Base-by-base conservation (phyloP, 257 asterid species). In the Fraxinus excelsior region DNA sequence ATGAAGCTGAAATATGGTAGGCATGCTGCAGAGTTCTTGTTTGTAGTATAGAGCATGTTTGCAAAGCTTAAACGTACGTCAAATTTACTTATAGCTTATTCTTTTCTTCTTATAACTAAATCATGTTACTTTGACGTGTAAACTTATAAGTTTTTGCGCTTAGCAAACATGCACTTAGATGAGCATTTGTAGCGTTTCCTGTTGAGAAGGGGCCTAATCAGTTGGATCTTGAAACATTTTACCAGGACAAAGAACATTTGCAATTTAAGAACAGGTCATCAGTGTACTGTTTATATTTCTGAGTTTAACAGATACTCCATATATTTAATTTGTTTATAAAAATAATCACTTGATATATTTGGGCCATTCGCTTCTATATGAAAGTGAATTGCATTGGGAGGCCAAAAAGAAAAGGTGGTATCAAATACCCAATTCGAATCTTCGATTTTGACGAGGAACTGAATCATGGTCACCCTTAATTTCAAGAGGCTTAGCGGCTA, bases 151-250 rank as follows among this genome's bases (percentile, higher is more conserved):
- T 8, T 23, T 60, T 60, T 60, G 4, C 9, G 13, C 31, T 60
- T 23, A 25, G 67, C 32, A 60, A 60, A 60, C 67, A 23, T 60
- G 67, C 5, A 21, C 32, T 76, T 44, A 67, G 88, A 82, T 88
- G 83, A 88, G 90, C 73, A 37, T 85, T 85, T 87, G 42, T 60
- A 72, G 91, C 82, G 13, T 75, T 67, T 74, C 66, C 18, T 74
- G 37, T 62, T 78, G n/a, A 25, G 25, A 46, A 53, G 56, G 7
- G 74, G 51, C 23, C 71, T 71, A 12, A 25, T 19, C 29, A 35
- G 7, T 80, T 76, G 74, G 49, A 49, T 38, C 26, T 80, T 80
- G 67, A 19, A 60, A 60, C 67, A 60, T 9, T 60, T 60, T 9
- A 21, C 31, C 19, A 60, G 67, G 67, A 23, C 31, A 56, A 60